Percentiles rank a stretch among this genome's conserved stretches.
Conservation (phyloP, 805 yeast genomes). For the Wilhelminamyces savonicus region DNA sequence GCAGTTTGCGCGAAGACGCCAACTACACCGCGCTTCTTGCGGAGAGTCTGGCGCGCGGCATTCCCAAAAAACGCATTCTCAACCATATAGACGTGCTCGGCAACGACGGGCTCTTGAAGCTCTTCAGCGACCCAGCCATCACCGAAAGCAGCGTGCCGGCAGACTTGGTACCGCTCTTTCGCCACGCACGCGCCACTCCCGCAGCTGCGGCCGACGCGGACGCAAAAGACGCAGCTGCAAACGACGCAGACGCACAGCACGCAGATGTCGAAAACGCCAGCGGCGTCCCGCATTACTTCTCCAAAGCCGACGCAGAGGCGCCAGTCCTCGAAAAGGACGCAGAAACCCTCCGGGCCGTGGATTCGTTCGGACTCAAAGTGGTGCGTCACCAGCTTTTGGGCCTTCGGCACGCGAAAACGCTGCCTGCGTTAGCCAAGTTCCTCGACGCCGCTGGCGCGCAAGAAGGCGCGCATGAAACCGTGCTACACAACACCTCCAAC, state of each 20-base stretch:
- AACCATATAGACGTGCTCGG: slow-evolving; percentile 50
- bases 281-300: slow-evolving; percentile 22
- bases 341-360: slow-evolving; percentile 56
- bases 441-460: slow-evolving; percentile 23
- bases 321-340: slow-evolving; percentile 49
- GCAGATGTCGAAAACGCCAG: background rate
- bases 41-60: background rate
- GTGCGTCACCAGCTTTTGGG: slow-evolving; percentile 67
- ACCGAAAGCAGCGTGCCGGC: slow-evolving; percentile 25
- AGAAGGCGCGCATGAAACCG: slow-evolving; percentile 13
- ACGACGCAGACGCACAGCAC: background rate
- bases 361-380: slow-evolving; percentile 70
- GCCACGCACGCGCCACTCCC: slow-evolving; percentile 11
- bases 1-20: slow-evolving; percentile 14
- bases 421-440: slow-evolving; percentile 16
- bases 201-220: no score
- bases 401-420: slow-evolving; percentile 19
- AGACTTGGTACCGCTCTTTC: slow-evolving; percentile 25
- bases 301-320: slow-evolving; percentile 18
- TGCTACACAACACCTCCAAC: slow-evolving; percentile 24
- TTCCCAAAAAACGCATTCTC: slow-evolving; percentile 22
- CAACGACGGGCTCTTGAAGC: slow-evolving; percentile 36
- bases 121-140: slow-evolving; percentile 18
- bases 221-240: background rate
- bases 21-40: slow-evolving; percentile 4